A percentile compares a stretch with the other conserved stretches of the same genome.
phyloP scores from a whole-genome alignment of 371 early-diverging fungal species.

The Rhizopus delemar region DNA sequence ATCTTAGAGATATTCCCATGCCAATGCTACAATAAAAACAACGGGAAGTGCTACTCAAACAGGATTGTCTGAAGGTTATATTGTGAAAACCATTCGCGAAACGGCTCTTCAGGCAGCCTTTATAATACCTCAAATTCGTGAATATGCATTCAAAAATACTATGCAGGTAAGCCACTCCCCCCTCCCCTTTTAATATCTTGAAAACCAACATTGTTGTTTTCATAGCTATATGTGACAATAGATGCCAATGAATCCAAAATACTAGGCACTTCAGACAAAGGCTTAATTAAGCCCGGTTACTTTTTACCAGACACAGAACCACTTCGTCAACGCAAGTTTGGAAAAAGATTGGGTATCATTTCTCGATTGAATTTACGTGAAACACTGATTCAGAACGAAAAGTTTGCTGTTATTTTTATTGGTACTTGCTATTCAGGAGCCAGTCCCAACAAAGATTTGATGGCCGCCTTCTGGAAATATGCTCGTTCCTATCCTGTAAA shows the following conservation, averaged over 20 bases:
- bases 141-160: constrained; percentile 10
- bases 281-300: constrained; percentile 14
- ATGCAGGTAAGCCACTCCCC: constrained; percentile 17
- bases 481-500: constrained; percentile 13
- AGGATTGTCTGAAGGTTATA: neutral
- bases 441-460: neutral
- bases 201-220: neutral
- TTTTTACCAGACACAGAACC: constrained; percentile 20
- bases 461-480: constrained; percentile 15
- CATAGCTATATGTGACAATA: constrained; percentile 7
- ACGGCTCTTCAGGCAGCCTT: neutral
- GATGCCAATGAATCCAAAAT: neutral
- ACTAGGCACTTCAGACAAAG: constrained; percentile 20
- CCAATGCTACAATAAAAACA: constrained; percentile 12
- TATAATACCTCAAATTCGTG: constrained; percentile 13
- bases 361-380: constrained; percentile 10
- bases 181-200: too few relatives aligned
- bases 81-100: constrained; percentile 1
- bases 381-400: neutral
- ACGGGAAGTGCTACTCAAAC: constrained; percentile 18
- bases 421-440: constrained; percentile 2
- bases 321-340: neutral
- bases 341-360: neutral
- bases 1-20: constrained; percentile 19
- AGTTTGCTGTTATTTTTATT: constrained; percentile 6